A percentile compares a stretch with the other conserved stretches of the same genome.
These are phyloP conservation scores for Nakaseomyces sp. DNA, from an alignment of 1,139 yeast species.

Conservation along the genomic window DNA sequence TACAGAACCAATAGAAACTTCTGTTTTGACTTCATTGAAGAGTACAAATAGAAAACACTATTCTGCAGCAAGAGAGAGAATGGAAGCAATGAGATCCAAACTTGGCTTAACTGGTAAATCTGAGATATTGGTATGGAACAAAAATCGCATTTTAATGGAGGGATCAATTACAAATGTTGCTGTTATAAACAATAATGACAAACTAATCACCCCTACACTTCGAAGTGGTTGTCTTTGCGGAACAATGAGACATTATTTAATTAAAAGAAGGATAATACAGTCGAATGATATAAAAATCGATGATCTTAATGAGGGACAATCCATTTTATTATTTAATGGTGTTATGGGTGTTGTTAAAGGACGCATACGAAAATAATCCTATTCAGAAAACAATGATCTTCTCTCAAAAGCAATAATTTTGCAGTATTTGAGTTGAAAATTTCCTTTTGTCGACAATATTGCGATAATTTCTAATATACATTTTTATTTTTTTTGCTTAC, in stretches of 20 bases:
- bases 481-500: conserved; percentile 4
- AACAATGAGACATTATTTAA: conserved; percentile 58
- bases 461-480: conserved; percentile 9
- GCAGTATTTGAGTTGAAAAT: no score
- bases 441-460: background rate
- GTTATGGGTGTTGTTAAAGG: conserved; percentile 75
- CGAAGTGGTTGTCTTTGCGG: conserved; percentile 82
- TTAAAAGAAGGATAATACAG: conserved; percentile 45
- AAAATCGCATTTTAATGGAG: conserved; percentile 58
- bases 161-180: conserved; percentile 85
- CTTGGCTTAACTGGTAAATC: conserved; percentile 30
- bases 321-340: conserved; percentile 68
- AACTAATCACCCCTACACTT: conserved; percentile 75
- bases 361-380: background rate
- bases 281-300: conserved; percentile 44
- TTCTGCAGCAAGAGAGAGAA: conserved; percentile 48
- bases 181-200: conserved; percentile 33
- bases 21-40: conserved; percentile 82
- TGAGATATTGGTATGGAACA: conserved; percentile 67
- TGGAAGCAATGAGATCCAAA: conserved; percentile 33
- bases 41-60: conserved; percentile 69
- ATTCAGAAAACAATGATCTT: background rate
- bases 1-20: conserved; percentile 41
- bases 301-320: conserved; percentile 52
- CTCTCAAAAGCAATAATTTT: background rate